These are phyloP conservation scores for Tricholoma matsutake DNA, from an alignment of 768 basidiomycete species.

Conservation along the genomic window DNA sequence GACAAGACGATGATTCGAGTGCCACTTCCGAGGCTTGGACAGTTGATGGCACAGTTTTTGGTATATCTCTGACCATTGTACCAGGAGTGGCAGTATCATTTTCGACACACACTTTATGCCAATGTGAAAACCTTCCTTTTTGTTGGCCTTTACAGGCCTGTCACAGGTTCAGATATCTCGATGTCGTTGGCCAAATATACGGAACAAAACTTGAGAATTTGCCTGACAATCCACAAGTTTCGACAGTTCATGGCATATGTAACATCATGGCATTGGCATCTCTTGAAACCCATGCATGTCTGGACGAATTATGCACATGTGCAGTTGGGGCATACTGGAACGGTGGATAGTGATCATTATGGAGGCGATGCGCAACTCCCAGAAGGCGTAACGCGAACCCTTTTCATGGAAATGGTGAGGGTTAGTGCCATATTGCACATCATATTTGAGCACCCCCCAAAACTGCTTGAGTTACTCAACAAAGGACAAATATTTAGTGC, in stretches of 20 bases:
- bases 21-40: constrained; percentile 7
- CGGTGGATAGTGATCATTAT: constrained; percentile 12
- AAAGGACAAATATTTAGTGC: neutral
- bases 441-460: constrained; percentile 4
- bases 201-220: neutral
- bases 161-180: neutral
- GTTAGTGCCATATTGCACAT: constrained; percentile 14
- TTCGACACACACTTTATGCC: neutral
- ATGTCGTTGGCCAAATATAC: neutral
- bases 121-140: constrained; percentile 1
- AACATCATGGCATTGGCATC: neutral
- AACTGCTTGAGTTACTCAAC: neutral
- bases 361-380: constrained; percentile 11
- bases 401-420: constrained; percentile 5
- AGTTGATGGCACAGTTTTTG: constrained; percentile 1
- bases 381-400: constrained; percentile 2
- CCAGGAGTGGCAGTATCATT: constrained; percentile 4
- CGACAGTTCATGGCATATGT: constrained; percentile 3
- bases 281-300: neutral
- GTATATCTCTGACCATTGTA: constrained; percentile 3
- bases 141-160: constrained; percentile 2
- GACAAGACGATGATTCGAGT: constrained; percentile 10
- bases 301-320: neutral
- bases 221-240: neutral
- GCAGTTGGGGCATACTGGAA: constrained; percentile 9